Conservation (phyloP, 805 yeast species). For the Sugiyamaella boreocaroliniensis region DNA sequence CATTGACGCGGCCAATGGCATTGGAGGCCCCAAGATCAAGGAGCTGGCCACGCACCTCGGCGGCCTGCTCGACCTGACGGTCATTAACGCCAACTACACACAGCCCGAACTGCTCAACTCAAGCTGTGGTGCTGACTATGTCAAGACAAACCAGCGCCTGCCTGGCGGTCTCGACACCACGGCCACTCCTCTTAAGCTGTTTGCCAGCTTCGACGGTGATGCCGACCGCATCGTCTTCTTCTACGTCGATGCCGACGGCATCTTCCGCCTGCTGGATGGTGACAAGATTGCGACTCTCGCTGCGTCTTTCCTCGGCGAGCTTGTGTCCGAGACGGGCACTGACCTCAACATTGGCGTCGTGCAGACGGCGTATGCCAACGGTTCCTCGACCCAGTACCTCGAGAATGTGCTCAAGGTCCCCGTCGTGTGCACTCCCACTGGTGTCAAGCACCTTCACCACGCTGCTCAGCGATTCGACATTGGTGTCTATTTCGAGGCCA, state of each 20-base stretch:
- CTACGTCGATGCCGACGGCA: conserved; percentile 30
- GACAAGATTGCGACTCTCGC: conserved; percentile 86
- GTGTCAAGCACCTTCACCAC: conserved; percentile 94
- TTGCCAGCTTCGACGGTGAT: conserved; percentile 92
- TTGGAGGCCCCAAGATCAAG: conserved; percentile 73
- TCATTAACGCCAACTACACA: conserved; percentile 47
- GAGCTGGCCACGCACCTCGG: conserved; percentile 41
- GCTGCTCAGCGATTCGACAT: conserved; percentile 79
- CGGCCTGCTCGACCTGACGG: conserved; percentile 35
- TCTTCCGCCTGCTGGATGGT: conserved; percentile 61
- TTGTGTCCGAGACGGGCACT: conserved; percentile 42
- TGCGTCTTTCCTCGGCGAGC: conserved; percentile 53
- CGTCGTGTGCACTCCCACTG: conserved; percentile 86
- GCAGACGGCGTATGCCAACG: conserved; percentile 98
- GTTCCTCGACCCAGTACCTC: conserved; percentile 74
- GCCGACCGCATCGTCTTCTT: conserved; percentile 90
- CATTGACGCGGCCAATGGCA: conserved; percentile 95
- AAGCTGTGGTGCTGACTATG: conserved; percentile 92
- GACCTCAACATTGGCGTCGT: conserved; percentile 63
- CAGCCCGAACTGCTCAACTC: conserved; percentile 58
- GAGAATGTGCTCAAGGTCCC: conserved; percentile 58
- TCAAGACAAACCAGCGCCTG: conserved; percentile 76
- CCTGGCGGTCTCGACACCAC: conserved; percentile 50
- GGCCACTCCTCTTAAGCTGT: conserved; percentile 41
- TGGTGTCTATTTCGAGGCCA: conserved; percentile 96